These are phyloP conservation scores for Phytophthora pinifolia DNA, from an alignment of 352 stramenopile species.

Conservation along the genomic window DNA sequence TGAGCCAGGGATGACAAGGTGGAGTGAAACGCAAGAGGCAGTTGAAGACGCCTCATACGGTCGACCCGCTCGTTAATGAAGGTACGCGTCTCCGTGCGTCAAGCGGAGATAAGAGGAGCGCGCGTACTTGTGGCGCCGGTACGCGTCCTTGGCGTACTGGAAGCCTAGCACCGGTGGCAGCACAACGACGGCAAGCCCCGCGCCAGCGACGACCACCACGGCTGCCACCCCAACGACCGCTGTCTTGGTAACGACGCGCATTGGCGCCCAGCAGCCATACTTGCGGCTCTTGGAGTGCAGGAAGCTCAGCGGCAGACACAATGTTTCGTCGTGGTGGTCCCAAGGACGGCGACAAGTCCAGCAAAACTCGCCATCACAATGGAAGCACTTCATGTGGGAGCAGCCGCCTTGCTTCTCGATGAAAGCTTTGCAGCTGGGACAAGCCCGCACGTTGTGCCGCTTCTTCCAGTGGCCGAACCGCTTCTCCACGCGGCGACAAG, in stretches of 20 bases:
- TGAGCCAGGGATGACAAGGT: slow-evolving; percentile 9
- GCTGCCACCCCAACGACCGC: slow-evolving; percentile 50
- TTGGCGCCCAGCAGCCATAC: slow-evolving; percentile 58
- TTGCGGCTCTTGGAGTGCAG: slow-evolving; percentile 65
- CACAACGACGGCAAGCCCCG: slow-evolving; percentile 66
- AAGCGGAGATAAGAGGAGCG: slow-evolving; percentile 37
- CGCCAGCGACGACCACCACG: slow-evolving; percentile 53
- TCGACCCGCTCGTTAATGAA: slow-evolving; percentile 18
- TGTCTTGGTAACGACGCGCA: slow-evolving; percentile 76
- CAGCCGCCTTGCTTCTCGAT: slow-evolving; percentile 89
- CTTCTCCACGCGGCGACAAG: slow-evolving; percentile 63
- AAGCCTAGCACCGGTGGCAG: slow-evolving; percentile 66
- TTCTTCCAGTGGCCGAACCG: slow-evolving; percentile 73
- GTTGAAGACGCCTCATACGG: slow-evolving; percentile 4
- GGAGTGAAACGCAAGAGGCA: slow-evolving; percentile 4
- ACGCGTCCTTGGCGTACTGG: slow-evolving; percentile 54
- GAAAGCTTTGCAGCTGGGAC: slow-evolving; percentile 61
- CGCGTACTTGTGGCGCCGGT: slow-evolving; percentile 42
- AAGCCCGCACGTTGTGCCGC: slow-evolving; percentile 66
- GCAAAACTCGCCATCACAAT: slow-evolving; percentile 86
- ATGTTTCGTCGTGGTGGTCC: slow-evolving; percentile 68
- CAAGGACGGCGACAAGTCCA: slow-evolving; percentile 76
- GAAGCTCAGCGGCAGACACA: slow-evolving; percentile 73
- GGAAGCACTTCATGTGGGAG: slow-evolving; percentile 85
- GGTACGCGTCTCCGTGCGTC: slow-evolving; percentile 26